Evolutionary conservation across 164 flowering plant genomes (phyloP), one percentile per base, ranked within the genome.

Genomic region (Magnolia kwangsiensis): DNA sequence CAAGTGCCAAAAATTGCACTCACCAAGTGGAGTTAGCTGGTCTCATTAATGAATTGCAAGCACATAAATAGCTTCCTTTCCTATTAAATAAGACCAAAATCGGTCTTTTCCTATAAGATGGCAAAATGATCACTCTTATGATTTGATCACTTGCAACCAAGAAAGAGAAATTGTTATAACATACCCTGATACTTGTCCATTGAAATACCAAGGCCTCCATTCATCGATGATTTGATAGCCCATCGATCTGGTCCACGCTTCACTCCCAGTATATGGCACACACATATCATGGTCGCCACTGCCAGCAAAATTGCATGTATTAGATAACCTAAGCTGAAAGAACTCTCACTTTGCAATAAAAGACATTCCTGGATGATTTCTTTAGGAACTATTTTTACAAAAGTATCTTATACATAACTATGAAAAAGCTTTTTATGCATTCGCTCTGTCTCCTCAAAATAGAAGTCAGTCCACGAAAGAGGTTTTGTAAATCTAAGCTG

Each of bases 271-370:
- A 80, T 19, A 94, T 6, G 99, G 98, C 71, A 96, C 96, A 80
- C 98, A 92, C 98, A 96, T 91, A 83, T 96, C 99, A 82, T 96
- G 99, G 80, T 96, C 99, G 16, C 99, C 98, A 73, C 99, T 94
- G 90, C 83, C 73, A 77, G 29, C 13, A 75, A 59, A 29, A 31
- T 8, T 3, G 24, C n/a, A 63, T 13, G n/a, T 51, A 7, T 72
- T 13, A 72, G 45, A 51, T 49, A 72, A 51, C 45, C 20, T 64
- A 20, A 70, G 19, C 24, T n/a, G 31, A 68, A 14, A 16, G 14
- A 49, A 8, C 23, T 21, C 7, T 50, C 7, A 70, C 72, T 14
- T 50, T 70, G 27, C 27, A 16, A 68, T 23, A 68, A 31, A 68
- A 18, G 27, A 27, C 50, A 68, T 4, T 20, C 24, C 4, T 20